Conservation (phyloP, 805 yeast species). For the Alloascoidea hylecoeti region DNA sequence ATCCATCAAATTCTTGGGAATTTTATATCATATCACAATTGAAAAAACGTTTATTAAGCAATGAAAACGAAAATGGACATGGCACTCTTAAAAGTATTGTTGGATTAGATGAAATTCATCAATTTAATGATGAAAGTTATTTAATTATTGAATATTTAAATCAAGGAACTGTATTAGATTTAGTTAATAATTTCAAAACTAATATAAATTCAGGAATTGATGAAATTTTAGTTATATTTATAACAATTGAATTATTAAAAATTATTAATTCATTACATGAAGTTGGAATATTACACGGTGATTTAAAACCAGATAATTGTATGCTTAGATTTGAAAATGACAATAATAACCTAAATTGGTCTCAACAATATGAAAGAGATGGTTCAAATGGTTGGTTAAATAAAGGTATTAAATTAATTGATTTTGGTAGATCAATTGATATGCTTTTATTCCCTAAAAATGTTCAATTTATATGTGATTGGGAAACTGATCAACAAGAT, state of each 20-base stretch:
- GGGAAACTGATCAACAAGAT: conserved; percentile 53
- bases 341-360: conserved; percentile 6
- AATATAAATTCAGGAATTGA: conserved; percentile 24
- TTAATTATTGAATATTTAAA: conserved; percentile 45
- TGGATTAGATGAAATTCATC: conserved; percentile 33
- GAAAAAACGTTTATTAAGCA: conserved; percentile 27
- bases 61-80: too few relatives aligned
- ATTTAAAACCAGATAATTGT: conserved; percentile 75
- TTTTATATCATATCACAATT: conserved; percentile 55
- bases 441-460: conserved; percentile 35
- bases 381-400: conserved; percentile 31
- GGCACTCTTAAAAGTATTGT: conserved; percentile 26
- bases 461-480: conserved; percentile 41
- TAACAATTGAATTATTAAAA: conserved; percentile 50
- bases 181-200: conserved; percentile 35
- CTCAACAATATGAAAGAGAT: conserved; percentile 11
- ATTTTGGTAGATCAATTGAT: conserved; percentile 75
- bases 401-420: conserved; percentile 53
- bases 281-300: conserved; percentile 67
- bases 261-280: conserved; percentile 48
- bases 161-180: conserved; percentile 65
- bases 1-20: conserved; percentile 69
- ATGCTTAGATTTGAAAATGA: conserved; percentile 42
- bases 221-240: conserved; percentile 47
- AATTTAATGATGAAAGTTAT: conserved; percentile 54